A percentile compares a stretch with the other conserved stretches of the same genome.
Conservation (phyloP, 306 rosid genomes). For the Parietaria judaica region DNA sequence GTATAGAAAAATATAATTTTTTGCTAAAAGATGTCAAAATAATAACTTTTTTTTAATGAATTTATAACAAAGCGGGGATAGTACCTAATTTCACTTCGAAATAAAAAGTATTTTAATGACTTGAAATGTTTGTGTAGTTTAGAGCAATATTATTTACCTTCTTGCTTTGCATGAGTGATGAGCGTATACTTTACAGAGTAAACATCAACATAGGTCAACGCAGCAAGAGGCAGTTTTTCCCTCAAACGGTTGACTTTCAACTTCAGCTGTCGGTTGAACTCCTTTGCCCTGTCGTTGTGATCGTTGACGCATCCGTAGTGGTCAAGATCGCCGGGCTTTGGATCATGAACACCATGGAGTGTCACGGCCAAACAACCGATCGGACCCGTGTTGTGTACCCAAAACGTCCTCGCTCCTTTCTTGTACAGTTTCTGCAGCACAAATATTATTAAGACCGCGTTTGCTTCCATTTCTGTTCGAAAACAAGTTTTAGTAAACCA, state of each 20-base stretch:
- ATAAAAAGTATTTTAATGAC: too few relatives aligned
- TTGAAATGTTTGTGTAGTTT: too few relatives aligned
- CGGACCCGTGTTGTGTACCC: constrained; percentile 89
- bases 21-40: too few relatives aligned
- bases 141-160: constrained; percentile 26
- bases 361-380: constrained; percentile 60
- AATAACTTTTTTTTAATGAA: too few relatives aligned
- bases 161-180: constrained; percentile 38
- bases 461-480: neutral
- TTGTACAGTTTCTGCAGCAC: constrained; percentile 32
- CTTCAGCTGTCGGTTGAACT: constrained; percentile 52
- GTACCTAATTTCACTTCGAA: too few relatives aligned
- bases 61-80: too few relatives aligned
- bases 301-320: constrained; percentile 44
- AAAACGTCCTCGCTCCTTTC: constrained; percentile 57
- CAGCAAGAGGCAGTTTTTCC: constrained; percentile 35
- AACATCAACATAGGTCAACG: constrained; percentile 58
- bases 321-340: constrained; percentile 36
- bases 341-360: constrained; percentile 20
- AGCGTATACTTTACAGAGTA: constrained; percentile 59
- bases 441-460: neutral
- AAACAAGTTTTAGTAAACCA: too few relatives aligned
- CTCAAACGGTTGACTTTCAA: constrained; percentile 34
- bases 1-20: too few relatives aligned
- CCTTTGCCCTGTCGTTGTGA: constrained; percentile 54